These are phyloP conservation scores for Herpotrichia juniperi DNA, from an alignment of 2,329 filamentous ascomycete species.

Conservation along the genomic window DNA sequence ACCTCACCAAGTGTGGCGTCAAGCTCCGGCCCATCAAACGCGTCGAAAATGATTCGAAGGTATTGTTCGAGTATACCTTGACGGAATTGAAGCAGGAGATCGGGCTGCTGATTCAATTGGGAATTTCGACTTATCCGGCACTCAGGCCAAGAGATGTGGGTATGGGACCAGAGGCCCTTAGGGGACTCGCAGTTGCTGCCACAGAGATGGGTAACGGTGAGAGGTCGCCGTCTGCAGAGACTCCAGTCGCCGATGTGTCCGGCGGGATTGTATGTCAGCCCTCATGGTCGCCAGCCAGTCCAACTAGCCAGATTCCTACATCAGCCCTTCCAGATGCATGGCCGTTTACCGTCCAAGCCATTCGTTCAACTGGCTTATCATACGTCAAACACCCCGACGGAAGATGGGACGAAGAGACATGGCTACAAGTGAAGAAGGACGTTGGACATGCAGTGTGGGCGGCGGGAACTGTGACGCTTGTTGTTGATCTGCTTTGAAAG, in stretches of 20 bases:
- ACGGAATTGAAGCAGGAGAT: constrained; percentile 1
- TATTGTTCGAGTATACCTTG: neutral
- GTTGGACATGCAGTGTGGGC: constrained; percentile 37
- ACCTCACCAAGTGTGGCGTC: constrained; percentile 71
- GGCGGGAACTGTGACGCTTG: constrained; percentile 35
- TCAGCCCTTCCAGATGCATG: neutral
- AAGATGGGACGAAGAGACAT: constrained; percentile 23
- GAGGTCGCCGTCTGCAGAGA: neutral
- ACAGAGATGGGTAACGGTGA: constrained; percentile 26
- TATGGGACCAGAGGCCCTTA: constrained; percentile 28
- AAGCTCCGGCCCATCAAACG: constrained; percentile 20
- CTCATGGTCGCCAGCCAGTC: too few relatives aligned
- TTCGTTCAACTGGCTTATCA: constrained; percentile 30
- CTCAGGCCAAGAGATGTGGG: constrained; percentile 2
- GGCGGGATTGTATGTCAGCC: neutral
- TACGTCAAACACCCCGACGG: constrained; percentile 12
- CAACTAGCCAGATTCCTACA: neutral
- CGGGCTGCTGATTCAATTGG: constrained; percentile 19
- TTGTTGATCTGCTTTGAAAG: constrained; percentile 22
- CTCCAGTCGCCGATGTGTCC: neutral
- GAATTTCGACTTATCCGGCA: constrained; percentile 18
- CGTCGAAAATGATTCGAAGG: neutral
- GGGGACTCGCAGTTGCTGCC: constrained; percentile 39
- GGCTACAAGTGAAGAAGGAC: constrained; percentile 32
- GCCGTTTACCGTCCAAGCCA: constrained; percentile 29